Conservation (phyloP, 352 stramenopile species). For the Pythium aristosporum region DNA sequence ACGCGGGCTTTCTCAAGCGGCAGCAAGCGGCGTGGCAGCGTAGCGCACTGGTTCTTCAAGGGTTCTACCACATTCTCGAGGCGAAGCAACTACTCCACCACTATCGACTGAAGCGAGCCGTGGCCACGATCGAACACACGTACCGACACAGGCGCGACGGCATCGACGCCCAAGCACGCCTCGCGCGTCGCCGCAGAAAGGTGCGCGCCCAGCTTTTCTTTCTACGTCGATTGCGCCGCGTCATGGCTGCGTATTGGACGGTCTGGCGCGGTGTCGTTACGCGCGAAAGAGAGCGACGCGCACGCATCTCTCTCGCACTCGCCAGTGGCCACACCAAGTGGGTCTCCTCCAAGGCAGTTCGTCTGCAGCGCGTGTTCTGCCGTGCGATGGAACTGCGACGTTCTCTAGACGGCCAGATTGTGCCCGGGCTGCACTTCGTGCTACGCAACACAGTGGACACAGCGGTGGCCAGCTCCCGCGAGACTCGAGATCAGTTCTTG, state of each 20-base stretch:
- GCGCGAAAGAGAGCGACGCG: not conserved
- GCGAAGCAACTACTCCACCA: constrained; percentile 28
- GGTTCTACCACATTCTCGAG: constrained; percentile 35
- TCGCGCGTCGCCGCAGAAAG: constrained; percentile 26
- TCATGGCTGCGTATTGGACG: not conserved
- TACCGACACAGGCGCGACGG: constrained; percentile 26
- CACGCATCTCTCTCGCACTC: constrained; percentile 9
- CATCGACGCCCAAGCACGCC: constrained; percentile 16
- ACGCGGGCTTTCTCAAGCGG: constrained; percentile 23
- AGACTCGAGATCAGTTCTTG: constrained; percentile 13
- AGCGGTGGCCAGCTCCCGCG: not conserved
- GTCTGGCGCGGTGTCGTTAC: constrained; percentile 7
- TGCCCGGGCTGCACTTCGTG: constrained; percentile 10
- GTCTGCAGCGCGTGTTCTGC: constrained; percentile 17
- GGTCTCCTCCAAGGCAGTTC: constrained; percentile 16
- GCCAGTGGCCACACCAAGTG: constrained; percentile 18
- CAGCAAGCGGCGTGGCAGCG: constrained; percentile 24
- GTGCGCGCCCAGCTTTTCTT: constrained; percentile 20
- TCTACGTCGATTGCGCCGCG: not conserved
- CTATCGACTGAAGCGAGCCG: constrained; percentile 31
- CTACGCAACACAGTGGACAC: constrained; percentile 1
- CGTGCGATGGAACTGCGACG: constrained; percentile 1
- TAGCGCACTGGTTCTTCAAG: constrained; percentile 26
- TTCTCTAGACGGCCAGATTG: constrained; percentile 5
- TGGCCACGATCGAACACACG: constrained; percentile 26